These are phyloP conservation scores for Solanum rostratum DNA, from an alignment of 257 asterid genomes.

Conservation along the genomic window DNA sequence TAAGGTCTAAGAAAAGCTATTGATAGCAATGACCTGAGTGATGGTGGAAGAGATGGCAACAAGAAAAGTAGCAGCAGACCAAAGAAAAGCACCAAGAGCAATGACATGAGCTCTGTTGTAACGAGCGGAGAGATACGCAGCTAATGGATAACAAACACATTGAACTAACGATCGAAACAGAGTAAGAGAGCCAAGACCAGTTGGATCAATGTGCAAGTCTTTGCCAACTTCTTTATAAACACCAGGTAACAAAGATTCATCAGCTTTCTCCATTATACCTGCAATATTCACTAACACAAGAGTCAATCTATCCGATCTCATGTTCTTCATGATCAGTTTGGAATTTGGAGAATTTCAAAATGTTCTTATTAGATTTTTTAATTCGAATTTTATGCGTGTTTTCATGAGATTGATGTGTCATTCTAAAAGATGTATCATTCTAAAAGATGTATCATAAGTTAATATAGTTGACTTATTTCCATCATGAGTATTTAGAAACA, in stretches of 20 bases:
- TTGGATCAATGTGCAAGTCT: neutral
- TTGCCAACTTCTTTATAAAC: neutral
- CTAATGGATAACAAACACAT: neutral
- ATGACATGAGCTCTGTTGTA: neutral
- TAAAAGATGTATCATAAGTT: too few relatives aligned
- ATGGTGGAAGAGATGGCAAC: neutral
- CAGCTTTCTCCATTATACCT: neutral
- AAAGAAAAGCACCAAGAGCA: slow-evolving; percentile 8
- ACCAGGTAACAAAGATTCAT: neutral
- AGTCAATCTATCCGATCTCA: neutral
- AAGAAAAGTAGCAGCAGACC: neutral
- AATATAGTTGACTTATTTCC: too few relatives aligned
- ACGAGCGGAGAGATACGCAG: neutral
- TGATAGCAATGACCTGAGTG: too few relatives aligned
- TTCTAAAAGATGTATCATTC: too few relatives aligned
- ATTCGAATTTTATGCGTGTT: too few relatives aligned
- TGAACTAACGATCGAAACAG: neutral
- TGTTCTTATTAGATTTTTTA: too few relatives aligned
- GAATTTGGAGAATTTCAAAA: neutral
- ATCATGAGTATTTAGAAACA: too few relatives aligned
- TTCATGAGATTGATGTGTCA: too few relatives aligned
- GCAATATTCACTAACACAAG: neutral
- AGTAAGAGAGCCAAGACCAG: neutral
- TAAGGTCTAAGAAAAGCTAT: too few relatives aligned
- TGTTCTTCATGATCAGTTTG: neutral